Conservation (phyloP, 2,329 filamentous ascomycete genomes). For the Colletotrichum cordylinicola region DNA sequence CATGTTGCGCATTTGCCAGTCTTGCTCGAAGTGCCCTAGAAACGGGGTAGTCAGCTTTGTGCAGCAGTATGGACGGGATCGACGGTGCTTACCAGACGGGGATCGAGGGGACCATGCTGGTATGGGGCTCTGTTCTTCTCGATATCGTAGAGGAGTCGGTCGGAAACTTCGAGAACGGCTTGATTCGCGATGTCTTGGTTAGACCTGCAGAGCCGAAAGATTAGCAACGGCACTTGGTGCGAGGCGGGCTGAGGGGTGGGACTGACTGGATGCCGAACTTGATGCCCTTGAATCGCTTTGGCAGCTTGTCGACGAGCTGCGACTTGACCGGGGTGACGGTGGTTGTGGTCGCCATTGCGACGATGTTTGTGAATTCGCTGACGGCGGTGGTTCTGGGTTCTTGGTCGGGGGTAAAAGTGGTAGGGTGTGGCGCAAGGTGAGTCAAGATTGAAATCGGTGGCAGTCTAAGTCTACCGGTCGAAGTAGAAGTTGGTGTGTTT, state of each 20-base stretch:
- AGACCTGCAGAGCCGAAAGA: slow-evolving; percentile 59
- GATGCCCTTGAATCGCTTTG: slow-evolving; percentile 90
- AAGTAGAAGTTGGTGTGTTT: neutral
- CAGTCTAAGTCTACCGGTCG: slow-evolving; percentile 11
- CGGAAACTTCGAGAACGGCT: slow-evolving; percentile 92
- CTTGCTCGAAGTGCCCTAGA: slow-evolving; percentile 83
- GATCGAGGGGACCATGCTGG: slow-evolving; percentile 85
- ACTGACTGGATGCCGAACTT: slow-evolving; percentile 89
- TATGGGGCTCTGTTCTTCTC: slow-evolving; percentile 78
- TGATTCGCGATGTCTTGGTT: slow-evolving; percentile 96
- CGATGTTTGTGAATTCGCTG: neutral
- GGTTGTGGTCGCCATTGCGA: slow-evolving; percentile 24
- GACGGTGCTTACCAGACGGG: slow-evolving; percentile 66
- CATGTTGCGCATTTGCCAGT: slow-evolving; percentile 82
- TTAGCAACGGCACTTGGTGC: neutral
- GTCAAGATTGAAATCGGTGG: neutral
- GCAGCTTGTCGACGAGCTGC: slow-evolving; percentile 87
- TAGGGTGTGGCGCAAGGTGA: neutral
- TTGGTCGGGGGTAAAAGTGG: neutral
- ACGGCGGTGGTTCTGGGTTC: neutral
- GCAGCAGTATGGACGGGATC: neutral
- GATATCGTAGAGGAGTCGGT: slow-evolving; percentile 91
- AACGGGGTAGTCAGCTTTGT: neutral
- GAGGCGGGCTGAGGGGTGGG: neutral
- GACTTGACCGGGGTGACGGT: slow-evolving; percentile 67